phyloP scores from a whole-genome alignment of 2,329 filamentous ascomycete species.

The Gnomoniopsis sp. region DNA sequence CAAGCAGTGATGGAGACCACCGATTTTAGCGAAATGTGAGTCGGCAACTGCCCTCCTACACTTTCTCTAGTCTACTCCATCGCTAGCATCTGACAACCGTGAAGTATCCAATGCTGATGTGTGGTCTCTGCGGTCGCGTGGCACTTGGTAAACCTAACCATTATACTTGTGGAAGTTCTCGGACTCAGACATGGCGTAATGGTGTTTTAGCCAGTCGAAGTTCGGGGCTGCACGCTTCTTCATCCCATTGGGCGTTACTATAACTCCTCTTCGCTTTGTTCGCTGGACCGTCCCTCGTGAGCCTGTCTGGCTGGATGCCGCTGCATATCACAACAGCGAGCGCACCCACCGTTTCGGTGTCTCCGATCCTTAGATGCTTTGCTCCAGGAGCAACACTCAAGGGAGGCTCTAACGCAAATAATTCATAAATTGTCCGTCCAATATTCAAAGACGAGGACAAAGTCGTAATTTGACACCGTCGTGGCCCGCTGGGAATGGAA shows the following conservation, averaged over 20 bases:
- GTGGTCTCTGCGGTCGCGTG: background rate
- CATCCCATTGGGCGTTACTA: background rate
- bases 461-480: background rate
- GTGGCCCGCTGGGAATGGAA: background rate
- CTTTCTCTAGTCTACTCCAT: background rate
- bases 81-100: background rate
- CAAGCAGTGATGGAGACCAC: background rate
- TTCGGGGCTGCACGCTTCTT: background rate
- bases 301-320: background rate
- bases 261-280: constrained; percentile 1
- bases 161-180: background rate
- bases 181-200: background rate
- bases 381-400: no score
- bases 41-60: background rate
- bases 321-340: background rate
- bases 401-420: no score
- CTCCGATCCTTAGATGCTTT: background rate
- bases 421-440: no score
- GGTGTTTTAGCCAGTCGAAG: background rate
- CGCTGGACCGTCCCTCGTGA: constrained; percentile 4
- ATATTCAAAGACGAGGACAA: background rate
- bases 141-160: background rate
- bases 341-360: background rate
- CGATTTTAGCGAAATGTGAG: background rate
- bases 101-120: background rate